Conservation (phyloP, 2,329 filamentous ascomycete species). For the Cercospora canescens region DNA sequence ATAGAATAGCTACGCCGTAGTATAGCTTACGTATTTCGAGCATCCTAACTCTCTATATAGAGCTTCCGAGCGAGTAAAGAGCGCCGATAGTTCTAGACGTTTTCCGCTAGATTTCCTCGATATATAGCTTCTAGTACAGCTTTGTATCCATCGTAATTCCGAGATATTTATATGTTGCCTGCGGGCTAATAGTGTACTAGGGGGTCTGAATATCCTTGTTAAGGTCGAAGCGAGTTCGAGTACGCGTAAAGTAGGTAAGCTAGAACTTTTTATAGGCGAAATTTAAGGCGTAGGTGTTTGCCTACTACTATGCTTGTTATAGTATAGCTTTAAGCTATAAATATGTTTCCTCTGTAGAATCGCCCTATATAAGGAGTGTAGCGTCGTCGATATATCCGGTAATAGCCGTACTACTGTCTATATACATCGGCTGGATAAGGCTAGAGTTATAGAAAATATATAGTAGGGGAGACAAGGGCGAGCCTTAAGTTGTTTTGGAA, state of each 20-base stretch:
- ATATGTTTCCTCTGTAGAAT: neutral
- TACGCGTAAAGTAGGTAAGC: neutral
- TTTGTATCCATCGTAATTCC: constrained; percentile 2
- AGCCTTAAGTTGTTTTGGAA: neutral
- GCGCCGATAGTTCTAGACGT: neutral
- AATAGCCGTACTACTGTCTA: neutral
- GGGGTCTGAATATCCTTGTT: neutral
- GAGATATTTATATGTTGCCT: neutral
- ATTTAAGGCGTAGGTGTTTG: neutral
- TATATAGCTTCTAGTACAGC: constrained; percentile 7
- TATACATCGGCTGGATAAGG: neutral
- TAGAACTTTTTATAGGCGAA: neutral
- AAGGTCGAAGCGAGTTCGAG: constrained; percentile 6
- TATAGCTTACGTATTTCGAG: neutral
- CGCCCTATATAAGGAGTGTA: neutral
- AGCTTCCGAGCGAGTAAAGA: constrained; percentile 5
- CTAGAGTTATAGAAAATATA: constrained; percentile 4
- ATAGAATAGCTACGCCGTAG: neutral
- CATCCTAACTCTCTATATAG: neutral
- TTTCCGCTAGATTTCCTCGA: constrained; percentile 1
- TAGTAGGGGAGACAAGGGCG: neutral
- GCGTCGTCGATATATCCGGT: neutral
- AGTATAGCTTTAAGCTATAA: neutral
- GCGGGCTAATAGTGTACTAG: neutral
- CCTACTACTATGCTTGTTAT: neutral